Base-by-base conservation (phyloP, 2,329 filamentous ascomycete species). In the Acephala macrosclerotiorum region DNA sequence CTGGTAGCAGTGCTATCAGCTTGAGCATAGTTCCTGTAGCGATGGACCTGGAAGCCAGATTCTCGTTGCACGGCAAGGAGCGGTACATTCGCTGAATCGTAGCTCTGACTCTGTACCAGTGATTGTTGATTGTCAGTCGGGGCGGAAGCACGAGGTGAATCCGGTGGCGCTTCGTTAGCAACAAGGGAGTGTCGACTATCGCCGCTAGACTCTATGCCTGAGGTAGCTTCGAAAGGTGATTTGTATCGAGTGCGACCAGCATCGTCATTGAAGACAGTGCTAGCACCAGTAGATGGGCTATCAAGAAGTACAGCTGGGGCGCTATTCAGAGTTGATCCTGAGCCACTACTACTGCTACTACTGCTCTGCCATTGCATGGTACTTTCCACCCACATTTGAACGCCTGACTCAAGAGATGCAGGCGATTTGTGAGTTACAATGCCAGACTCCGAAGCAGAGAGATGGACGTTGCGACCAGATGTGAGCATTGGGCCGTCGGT, bases 401-500 rank as follows among this genome's bases (percentile, higher is more conserved):
- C 26, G 18, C 58, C 61, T 33, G 65, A 56, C n/a, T 36, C 40
- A 33, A 58, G 57, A 12, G 60, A 60, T 25, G 25, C 8, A 11
- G n/a, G 58, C 11, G 25, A 33, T n/a, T 26, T 25, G 20, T 42
- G 26, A 53, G 26, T 35, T 14, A 29, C 36, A 51, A 9, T 47
- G n/a, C 2, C 47, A 29, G 20, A 25, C 12, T 16, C 26, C 2
- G 61, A 38, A n/a, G 61, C 22, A 40, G 60, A 47, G 26, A 61
- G 58, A 14, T 64, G 55, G n/a, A 61, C 25, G 42, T 64, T 66
- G 47, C 58, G 56, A 40, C 66, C 53, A 29, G 61, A 64, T 8
- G 59, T 65, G 29, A 63, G 42, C 20, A 58, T 53, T 3, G 40
- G 49, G 36, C 49, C 60, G 5, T 18, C 63, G 8, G 40, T 38